These are phyloP conservation scores for Diaporthe nobilis DNA, from an alignment of 2,329 filamentous ascomycete species.

Conservation along the genomic window DNA sequence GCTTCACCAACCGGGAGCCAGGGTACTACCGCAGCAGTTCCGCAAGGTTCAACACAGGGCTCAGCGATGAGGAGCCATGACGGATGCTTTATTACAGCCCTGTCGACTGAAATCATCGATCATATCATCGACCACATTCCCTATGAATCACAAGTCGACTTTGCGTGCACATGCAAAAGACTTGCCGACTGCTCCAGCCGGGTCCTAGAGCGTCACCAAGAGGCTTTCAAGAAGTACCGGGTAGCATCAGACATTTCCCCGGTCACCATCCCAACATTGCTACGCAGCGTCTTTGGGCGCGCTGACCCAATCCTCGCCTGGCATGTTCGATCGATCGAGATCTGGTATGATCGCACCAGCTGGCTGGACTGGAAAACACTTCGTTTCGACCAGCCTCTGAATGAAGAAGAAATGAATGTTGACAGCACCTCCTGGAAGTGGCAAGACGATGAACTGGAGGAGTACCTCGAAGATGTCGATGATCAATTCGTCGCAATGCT, in stretches of 20 bases:
- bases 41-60: neutral
- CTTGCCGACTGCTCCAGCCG: neutral
- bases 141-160: neutral
- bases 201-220: neutral
- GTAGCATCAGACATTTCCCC: slow-evolving; percentile 5
- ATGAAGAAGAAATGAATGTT: neutral
- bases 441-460: neutral
- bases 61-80: neutral
- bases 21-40: neutral
- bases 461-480: neutral
- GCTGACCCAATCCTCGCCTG: slow-evolving; percentile 7
- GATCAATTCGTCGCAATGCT: neutral
- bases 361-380: neutral
- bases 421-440: neutral
- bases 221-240: neutral
- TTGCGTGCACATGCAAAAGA: neutral
- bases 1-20: neutral
- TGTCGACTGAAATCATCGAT: neutral
- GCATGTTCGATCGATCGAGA: neutral
- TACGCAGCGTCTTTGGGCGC: neutral
- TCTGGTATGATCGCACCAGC: slow-evolving; percentile 4
- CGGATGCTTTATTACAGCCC: neutral
- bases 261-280: neutral
- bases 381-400: neutral
- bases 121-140: neutral